These are phyloP conservation scores for Cyberlindnera misumaiensis DNA, from an alignment of 805 yeast genomes.

Conservation along the genomic window DNA sequence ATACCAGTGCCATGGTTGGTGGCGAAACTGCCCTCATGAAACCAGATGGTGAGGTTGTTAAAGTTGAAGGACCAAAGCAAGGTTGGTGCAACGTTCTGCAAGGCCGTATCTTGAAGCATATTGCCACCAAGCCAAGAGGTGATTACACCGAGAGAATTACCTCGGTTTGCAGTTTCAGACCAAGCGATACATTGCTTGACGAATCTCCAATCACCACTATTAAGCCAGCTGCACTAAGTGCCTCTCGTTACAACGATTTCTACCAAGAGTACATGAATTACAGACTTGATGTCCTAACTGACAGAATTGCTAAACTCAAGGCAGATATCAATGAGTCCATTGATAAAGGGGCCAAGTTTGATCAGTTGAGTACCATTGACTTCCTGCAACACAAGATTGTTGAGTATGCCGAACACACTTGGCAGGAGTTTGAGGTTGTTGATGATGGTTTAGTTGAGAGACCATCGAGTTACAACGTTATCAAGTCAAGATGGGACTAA, in stretches of 20 bases:
- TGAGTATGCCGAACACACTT: conserved; percentile 26
- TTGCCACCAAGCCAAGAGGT: conserved; percentile 39
- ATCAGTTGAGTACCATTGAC: conserved; percentile 30
- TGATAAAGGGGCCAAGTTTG: conserved; percentile 26
- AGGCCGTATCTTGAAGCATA: conserved; percentile 39
- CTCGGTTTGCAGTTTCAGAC: conserved; percentile 36
- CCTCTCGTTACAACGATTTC: conserved; percentile 31
- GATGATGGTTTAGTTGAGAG: conserved; percentile 23
- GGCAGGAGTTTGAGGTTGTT: conserved; percentile 31
- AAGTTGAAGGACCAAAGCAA: conserved; percentile 33
- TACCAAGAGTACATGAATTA: conserved; percentile 35
- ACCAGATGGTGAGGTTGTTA: conserved; percentile 20
- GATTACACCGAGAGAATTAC: conserved; percentile 34
- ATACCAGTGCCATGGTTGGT: conserved; percentile 51
- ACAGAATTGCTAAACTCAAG: conserved; percentile 26
- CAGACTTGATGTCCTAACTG: conserved; percentile 29
- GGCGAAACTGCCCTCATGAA: conserved; percentile 51
- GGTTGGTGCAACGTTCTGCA: conserved; percentile 48
- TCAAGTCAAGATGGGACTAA: conserved; percentile 13
- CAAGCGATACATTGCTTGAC: conserved; percentile 30
- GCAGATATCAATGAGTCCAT: conserved; percentile 18
- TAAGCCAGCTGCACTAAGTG: conserved; percentile 32
- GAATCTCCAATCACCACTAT: conserved; percentile 37
- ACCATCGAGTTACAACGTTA: conserved; percentile 19
- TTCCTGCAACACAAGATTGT: conserved; percentile 23